Conservation (phyloP, 306 rosid genomes). For the Arachis hypogaea region DNA sequence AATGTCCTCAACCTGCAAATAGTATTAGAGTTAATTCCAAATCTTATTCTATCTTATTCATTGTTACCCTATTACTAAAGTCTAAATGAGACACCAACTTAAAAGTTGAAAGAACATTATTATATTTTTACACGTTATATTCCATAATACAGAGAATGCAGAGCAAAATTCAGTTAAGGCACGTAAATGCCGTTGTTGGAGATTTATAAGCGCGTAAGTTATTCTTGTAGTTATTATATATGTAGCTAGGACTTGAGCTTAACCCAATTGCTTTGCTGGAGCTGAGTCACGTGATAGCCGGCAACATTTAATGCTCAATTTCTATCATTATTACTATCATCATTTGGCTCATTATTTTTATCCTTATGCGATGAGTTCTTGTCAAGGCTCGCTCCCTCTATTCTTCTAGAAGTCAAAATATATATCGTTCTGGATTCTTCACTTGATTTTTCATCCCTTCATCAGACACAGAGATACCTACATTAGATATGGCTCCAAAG, state of each 20-base stretch:
- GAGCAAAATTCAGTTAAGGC: not conserved
- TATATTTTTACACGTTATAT: too few relatives aligned
- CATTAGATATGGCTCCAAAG: slow-evolving; percentile 33
- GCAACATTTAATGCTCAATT: not conserved
- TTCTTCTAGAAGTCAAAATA: slow-evolving; percentile 16
- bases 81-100: too few relatives aligned
- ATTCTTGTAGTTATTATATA: not conserved
- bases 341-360: not conserved
- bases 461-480: not conserved
- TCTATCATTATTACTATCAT: not conserved
- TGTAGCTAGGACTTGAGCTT: too few relatives aligned
- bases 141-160: too few relatives aligned
- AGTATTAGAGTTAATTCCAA: too few relatives aligned
- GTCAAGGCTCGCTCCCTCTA: not conserved
- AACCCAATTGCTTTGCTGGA: not conserved
- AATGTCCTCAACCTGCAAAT: too few relatives aligned
- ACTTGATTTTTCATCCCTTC: not conserved
- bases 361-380: not conserved
- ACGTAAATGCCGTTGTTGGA: not conserved
- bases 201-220: not conserved
- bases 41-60: too few relatives aligned
- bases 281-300: not conserved
- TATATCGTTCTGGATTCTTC: too few relatives aligned
- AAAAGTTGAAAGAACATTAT: too few relatives aligned
- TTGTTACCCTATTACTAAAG: too few relatives aligned